Conservation (phyloP, 176 grass and related monocot genomes). For the maize (Zea mays) region Zm-B73-REFERENCE-NAM-5.0 NC_050101.1:40847501-40848000, state of each 20-base stretch:
- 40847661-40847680: conserved; percentile 60
- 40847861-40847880: background rate
- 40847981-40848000: conserved; percentile 78
- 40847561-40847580: conserved; percentile 97
- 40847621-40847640: conserved; percentile 58
- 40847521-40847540: conserved; percentile 14
- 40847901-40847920: conserved; percentile 3
- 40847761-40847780: conserved; percentile 8
- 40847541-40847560: conserved; percentile 31
- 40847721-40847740: conserved; percentile 1
- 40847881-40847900: background rate
- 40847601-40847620: conserved; percentile 65
- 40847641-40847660: conserved; percentile 94
- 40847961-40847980: conserved; percentile 82
- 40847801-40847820: background rate
- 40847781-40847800: background rate
- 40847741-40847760: conserved; percentile 3
- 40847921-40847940: conserved; percentile 9
- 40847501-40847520: conserved; percentile 12
- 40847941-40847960: conserved; percentile 77
- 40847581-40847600: conserved; percentile 78
- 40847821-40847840: conserved; percentile 23
- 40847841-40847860: background rate
- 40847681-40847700: conserved; percentile 7
- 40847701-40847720: conserved; percentile 7